Evolutionary conservation across 2,329 filamentous ascomycete species (phyloP), one percentile per base, ranked within the genome.

Genomic region (Eurotiales sp.): DNA sequence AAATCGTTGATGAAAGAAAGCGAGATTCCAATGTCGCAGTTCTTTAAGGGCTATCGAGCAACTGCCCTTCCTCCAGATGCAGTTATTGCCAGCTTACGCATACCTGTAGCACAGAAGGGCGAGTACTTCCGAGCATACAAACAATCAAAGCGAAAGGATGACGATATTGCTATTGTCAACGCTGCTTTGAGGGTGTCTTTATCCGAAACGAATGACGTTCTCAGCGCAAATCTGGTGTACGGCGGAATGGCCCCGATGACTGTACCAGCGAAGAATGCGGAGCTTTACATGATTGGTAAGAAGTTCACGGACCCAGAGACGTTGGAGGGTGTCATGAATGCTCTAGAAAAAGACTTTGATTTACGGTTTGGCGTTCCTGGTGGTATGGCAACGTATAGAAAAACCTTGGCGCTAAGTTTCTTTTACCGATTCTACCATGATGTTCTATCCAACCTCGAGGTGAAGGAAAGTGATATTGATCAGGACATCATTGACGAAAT

Each of bases 381-480:
- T 58, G 93, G 93, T 32, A 99, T 99, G 93, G 92, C 93, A 0
- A 95, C 90, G 1, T 99, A 97, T 65, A 80, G 93, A 23, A 95
- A 93, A 66, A 88, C 90, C 1, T 75, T 99, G 8, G 92, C 93
- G 0, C 76, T 97, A 47, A 86, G 91, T 2, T 95, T 99, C 77
- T 97, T 97, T 72, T 97, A 97, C 71, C 85, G 90, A 34, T 99
- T 96, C 70, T 97, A 96, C 65, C 88, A 97, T 62, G 92, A 97
- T 55, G 80, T 92, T 0, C 76, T 96, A 37, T 78, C 82, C 0
- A 78, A 79, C 23, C 71, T 79, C 11, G 64, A 73, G 22, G 65
- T 76, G 29, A 73, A 75, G 34, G 69, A 74, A 30, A 64, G 72
- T 1, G 75, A 80, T 21, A 61, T 84, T 41, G 91, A 96, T 62